Conservation (phyloP, 805 yeast species). For the Pichia thaimueangensis region DNA sequence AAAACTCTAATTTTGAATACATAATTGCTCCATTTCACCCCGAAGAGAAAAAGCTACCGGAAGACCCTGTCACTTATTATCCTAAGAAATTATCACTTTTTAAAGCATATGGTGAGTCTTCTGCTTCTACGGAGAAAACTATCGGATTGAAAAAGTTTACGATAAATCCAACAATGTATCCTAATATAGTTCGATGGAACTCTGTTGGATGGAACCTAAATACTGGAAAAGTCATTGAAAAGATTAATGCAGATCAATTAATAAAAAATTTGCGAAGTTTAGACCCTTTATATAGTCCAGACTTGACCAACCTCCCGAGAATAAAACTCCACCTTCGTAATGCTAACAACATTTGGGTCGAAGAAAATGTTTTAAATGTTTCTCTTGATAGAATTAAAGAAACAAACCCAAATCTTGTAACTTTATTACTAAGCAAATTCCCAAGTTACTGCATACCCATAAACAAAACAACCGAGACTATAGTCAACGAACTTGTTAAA, state of each 20-base stretch:
- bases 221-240: constrained; percentile 2
- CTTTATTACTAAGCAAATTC: too few species aligned
- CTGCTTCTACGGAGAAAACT: background rate
- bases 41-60: constrained; percentile 3
- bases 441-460: too few species aligned
- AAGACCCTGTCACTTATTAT: constrained; percentile 8
- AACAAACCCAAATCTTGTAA: too few species aligned
- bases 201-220: constrained; percentile 6
- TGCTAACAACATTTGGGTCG: too few species aligned
- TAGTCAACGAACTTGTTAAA: background rate
- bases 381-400: too few species aligned
- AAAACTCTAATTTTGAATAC: background rate
- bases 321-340: too few species aligned
- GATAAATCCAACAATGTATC: background rate
- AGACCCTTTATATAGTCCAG: too few species aligned
- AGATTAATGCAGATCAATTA: background rate
- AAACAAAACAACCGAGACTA: too few species aligned
- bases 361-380: too few species aligned
- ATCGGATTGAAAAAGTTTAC: background rate
- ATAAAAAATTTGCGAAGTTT: too few species aligned
- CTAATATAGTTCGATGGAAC: constrained; percentile 1
- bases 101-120: background rate
- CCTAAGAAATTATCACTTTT: background rate
- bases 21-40: constrained; percentile 8
- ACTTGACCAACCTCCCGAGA: too few species aligned